A percentile compares a stretch with the other conserved stretches of the same genome.
These are phyloP conservation scores for Vanrija sp. DNA, from an alignment of 1,284 basidiomycete species.

Conservation along the genomic window DNA sequence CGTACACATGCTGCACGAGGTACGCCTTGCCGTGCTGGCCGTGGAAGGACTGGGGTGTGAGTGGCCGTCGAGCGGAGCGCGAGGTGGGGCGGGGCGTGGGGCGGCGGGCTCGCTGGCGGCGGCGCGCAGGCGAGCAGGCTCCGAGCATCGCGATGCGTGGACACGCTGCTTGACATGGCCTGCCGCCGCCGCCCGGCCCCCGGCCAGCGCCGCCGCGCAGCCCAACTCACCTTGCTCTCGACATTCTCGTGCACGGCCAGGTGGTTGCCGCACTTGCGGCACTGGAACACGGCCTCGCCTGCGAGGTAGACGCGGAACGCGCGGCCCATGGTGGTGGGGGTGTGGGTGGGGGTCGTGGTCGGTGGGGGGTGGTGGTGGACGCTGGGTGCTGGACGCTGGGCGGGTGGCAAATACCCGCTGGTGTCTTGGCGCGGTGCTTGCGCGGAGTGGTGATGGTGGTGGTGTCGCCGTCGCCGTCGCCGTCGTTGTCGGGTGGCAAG, in stretches of 20 bases:
- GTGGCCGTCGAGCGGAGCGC: neutral
- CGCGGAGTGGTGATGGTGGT: too few relatives aligned
- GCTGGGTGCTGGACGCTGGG: neutral
- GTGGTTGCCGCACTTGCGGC: conserved; percentile 86
- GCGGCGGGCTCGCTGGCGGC: too few relatives aligned
- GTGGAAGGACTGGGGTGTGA: conserved; percentile 57
- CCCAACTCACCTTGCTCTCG: conserved; percentile 73
- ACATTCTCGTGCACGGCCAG: conserved; percentile 87
- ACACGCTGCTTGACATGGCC: neutral
- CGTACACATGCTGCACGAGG: conserved; percentile 86
- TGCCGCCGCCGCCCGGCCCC: too few relatives aligned
- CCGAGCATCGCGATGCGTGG: too few relatives aligned
- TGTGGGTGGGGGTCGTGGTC: neutral
- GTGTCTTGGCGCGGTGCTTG: neutral
- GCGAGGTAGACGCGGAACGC: conserved; percentile 71
- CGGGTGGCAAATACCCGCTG: neutral
- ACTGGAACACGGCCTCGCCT: conserved; percentile 85
- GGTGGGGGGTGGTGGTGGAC: neutral
- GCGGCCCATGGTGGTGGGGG: conserved; percentile 36
- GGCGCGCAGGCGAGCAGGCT: too few relatives aligned
- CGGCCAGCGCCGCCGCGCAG: neutral
- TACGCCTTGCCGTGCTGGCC: conserved; percentile 91
- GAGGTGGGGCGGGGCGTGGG: too few relatives aligned
- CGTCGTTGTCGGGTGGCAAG: too few relatives aligned
- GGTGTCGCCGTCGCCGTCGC: too few relatives aligned